These are phyloP conservation scores for Pyrenophora seminiperda DNA, from an alignment of 2,329 filamentous ascomycete species.

Conservation along the genomic window DNA sequence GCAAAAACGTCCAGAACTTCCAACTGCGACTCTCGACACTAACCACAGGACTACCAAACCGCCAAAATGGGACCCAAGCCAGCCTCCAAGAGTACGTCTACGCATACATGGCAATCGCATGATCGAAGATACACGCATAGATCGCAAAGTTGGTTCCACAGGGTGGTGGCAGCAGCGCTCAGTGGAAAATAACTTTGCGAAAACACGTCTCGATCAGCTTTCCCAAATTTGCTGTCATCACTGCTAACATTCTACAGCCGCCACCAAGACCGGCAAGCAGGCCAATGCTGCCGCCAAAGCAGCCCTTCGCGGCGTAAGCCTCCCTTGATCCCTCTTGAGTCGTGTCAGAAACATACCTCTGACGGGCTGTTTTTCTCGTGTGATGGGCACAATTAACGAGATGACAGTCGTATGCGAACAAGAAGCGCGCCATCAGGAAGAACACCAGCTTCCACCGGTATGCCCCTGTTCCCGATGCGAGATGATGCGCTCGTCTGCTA, in stretches of 20 bases:
- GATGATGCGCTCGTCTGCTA: constrained; percentile 5
- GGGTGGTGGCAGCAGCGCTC: constrained; percentile 11
- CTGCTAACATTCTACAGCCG: constrained; percentile 48
- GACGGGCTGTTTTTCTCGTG: constrained; percentile 56
- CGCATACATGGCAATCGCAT: constrained; percentile 13
- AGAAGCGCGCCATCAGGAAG: constrained; percentile 87
- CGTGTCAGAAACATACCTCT: constrained; percentile 59
- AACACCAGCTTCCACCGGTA: constrained; percentile 91
- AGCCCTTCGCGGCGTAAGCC: constrained; percentile 88
- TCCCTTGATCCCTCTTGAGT: constrained; percentile 49
- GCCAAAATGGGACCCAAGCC: constrained; percentile 50
- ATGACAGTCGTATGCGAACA: constrained; percentile 72
- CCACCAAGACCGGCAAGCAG: constrained; percentile 71
- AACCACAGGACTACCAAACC: constrained; percentile 44
- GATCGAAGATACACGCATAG: constrained; percentile 16
- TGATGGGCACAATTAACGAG: constrained; percentile 48
- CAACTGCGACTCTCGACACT: constrained; percentile 37
- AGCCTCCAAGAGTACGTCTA: constrained; percentile 44
- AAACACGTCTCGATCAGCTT: constrained; percentile 29
- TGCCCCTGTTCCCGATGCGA: not conserved
- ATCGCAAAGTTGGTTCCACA: constrained; percentile 12
- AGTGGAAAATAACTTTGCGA: constrained; percentile 23
- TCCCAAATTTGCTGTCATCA: constrained; percentile 12
- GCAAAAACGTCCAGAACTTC: constrained; percentile 24
- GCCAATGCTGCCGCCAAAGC: constrained; percentile 94